Conservation (phyloP, 2,329 filamentous ascomycete genomes). For the Cladophialophora chaetospira region DNA sequence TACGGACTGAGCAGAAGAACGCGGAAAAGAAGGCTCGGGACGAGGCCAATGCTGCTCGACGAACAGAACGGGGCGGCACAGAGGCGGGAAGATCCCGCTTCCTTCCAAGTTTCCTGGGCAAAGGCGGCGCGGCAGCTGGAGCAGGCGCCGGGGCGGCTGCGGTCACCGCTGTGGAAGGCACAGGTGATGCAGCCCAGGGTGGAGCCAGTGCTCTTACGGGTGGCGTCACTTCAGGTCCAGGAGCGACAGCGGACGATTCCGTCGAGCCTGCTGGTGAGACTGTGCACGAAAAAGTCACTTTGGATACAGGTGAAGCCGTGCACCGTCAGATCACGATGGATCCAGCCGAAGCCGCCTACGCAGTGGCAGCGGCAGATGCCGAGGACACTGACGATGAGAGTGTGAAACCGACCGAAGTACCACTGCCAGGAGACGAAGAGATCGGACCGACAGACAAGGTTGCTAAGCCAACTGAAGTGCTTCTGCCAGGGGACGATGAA, state of each 20-base stretch:
- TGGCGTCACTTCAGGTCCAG: neutral
- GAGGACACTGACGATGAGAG: too few relatives aligned
- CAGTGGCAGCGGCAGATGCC: slow-evolving; percentile 9
- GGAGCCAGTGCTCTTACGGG: slow-evolving; percentile 9
- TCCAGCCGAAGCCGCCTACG: slow-evolving; percentile 17
- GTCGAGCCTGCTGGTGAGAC: slow-evolving; percentile 14
- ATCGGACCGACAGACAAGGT: too few relatives aligned
- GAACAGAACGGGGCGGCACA: slow-evolving; percentile 28
- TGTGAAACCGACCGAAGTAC: neutral
- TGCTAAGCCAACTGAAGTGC: neutral
- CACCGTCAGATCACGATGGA: slow-evolving; percentile 21
- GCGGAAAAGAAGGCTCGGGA: slow-evolving; percentile 30
- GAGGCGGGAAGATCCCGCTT: slow-evolving; percentile 17
- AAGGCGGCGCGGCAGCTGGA: slow-evolving; percentile 13
- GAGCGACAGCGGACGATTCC: slow-evolving; percentile 3
- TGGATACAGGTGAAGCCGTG: slow-evolving; percentile 15
- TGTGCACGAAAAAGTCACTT: slow-evolving; percentile 26
- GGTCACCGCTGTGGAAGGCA: slow-evolving; percentile 11
- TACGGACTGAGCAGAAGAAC: slow-evolving; percentile 24
- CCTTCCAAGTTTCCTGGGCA: slow-evolving; percentile 20
- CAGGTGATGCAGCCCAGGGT: slow-evolving; percentile 10
- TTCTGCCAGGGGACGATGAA: slow-evolving; percentile 6
- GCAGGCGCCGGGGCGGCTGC: slow-evolving; percentile 13
- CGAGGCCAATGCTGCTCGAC: slow-evolving; percentile 19
- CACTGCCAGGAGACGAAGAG: neutral